phyloP scores from a whole-genome alignment of 2,329 filamentous ascomycete species.

The Apiospora kogelbergensis region DNA sequence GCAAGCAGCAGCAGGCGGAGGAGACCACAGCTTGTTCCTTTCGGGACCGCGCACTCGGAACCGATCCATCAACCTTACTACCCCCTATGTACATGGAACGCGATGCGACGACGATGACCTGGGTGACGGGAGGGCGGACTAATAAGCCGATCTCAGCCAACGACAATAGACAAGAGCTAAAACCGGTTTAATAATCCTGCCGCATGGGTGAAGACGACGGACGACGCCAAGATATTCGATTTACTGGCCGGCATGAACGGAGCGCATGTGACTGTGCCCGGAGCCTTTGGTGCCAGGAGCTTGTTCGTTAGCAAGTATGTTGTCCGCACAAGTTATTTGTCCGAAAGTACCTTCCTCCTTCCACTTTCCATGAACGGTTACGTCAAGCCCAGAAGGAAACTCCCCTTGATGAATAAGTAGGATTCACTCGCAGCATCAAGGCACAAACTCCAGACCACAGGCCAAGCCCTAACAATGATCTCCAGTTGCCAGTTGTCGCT shows the following conservation, averaged over 20 bases:
- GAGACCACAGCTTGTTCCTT: too few species aligned
- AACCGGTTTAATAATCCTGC: too few species aligned
- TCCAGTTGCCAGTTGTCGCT: background rate
- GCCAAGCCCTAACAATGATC: background rate
- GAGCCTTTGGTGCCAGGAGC: background rate
- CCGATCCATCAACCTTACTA: too few species aligned
- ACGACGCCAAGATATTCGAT: background rate
- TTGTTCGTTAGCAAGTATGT: too few species aligned
- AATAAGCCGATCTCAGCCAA: too few species aligned
- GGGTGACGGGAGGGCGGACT: too few species aligned
- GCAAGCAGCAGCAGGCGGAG: too few species aligned
- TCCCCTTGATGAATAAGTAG: background rate
- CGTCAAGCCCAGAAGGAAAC: background rate
- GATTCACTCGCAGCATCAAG: background rate
- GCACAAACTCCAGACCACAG: background rate
- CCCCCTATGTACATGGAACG: too few species aligned
- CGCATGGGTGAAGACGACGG: too few species aligned
- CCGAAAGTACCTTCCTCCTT: background rate
- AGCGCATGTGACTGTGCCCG: background rate
- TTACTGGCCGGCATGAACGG: background rate
- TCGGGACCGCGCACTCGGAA: too few species aligned
- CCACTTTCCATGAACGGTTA: background rate
- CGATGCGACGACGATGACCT: too few species aligned
- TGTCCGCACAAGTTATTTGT: background rate
- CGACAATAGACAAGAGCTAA: too few species aligned